phyloP scores from a whole-genome alignment of 768 basidiomycete genomes.

The Fomitopsis serialis region DNA sequence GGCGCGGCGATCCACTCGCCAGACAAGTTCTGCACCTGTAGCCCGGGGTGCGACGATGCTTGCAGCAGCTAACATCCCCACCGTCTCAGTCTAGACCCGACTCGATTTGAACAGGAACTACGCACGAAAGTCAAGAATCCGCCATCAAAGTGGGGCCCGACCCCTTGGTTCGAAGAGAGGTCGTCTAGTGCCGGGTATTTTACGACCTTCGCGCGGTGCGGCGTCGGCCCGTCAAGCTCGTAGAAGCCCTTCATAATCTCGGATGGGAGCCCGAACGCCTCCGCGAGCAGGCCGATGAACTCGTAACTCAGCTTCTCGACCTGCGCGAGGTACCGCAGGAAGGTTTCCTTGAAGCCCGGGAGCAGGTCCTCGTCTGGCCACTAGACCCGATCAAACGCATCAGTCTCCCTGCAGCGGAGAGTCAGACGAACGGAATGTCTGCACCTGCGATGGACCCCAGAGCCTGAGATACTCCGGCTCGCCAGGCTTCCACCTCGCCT shows the following conservation, averaged over 20 bases:
- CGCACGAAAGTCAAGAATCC: slow-evolving; percentile 78
- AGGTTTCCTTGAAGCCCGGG: slow-evolving; percentile 60
- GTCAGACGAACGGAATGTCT: too few species aligned
- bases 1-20: slow-evolving; percentile 82
- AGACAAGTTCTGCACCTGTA: slow-evolving; percentile 78
- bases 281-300: slow-evolving; percentile 59
- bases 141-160: slow-evolving; percentile 81
- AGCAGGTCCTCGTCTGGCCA: slow-evolving; percentile 72
- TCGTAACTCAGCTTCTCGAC: slow-evolving; percentile 56
- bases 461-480: slow-evolving; percentile 63
- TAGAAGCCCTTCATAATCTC: slow-evolving; percentile 63
- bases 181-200: slow-evolving; percentile 54
- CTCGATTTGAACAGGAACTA: background rate
- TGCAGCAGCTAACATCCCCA: slow-evolving; percentile 66
- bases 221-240: slow-evolving; percentile 51
- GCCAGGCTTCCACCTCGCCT: slow-evolving; percentile 52
- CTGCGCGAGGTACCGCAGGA: slow-evolving; percentile 54
- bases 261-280: slow-evolving; percentile 60
- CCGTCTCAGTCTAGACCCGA: background rate
- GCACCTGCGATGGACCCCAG: slow-evolving; percentile 74
- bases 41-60: slow-evolving; percentile 69
- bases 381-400: too few species aligned
- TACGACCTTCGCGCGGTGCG: slow-evolving; percentile 76
- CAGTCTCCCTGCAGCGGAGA: too few species aligned
- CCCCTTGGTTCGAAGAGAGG: slow-evolving; percentile 56